Conservation (phyloP, 331 rosid genomes). For the Quercus tomentella region DNA sequence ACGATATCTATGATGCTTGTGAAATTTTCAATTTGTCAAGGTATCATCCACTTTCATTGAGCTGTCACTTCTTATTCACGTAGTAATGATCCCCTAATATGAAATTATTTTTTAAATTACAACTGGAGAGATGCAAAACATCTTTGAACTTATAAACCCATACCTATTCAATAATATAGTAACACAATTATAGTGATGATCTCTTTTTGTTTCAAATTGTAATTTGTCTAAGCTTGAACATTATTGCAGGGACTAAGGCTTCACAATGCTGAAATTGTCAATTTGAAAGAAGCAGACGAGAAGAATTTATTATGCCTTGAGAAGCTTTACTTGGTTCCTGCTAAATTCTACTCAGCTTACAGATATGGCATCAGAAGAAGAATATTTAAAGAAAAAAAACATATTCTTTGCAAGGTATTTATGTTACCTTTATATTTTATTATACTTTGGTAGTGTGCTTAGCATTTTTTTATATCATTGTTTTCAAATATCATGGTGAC, state of each 20-base stretch:
- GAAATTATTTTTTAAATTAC: background rate
- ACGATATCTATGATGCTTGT: background rate
- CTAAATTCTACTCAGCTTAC: slow-evolving; percentile 57
- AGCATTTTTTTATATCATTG: background rate
- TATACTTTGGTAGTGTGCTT: background rate
- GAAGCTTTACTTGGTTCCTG: slow-evolving; percentile 65
- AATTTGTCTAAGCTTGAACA: background rate
- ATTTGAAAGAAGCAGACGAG: slow-evolving; percentile 27
- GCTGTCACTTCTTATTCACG: background rate
- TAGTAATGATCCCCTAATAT: background rate
- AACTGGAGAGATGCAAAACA: background rate
- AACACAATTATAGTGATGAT: background rate
- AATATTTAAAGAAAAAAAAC: no score
- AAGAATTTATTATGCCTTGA: slow-evolving; percentile 36
- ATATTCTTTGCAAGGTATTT: no score
- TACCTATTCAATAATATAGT: background rate
- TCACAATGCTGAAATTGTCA: no score
- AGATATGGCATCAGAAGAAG: no score
- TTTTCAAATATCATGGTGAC: background rate
- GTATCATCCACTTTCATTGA: background rate
- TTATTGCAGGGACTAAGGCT: background rate
- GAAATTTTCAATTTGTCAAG: background rate
- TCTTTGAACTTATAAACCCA: background rate
- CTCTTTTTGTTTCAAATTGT: background rate
- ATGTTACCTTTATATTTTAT: no score